phyloP scores from a whole-genome alignment of 2,329 filamentous ascomycete genomes.

The Coniella vitis region DNA sequence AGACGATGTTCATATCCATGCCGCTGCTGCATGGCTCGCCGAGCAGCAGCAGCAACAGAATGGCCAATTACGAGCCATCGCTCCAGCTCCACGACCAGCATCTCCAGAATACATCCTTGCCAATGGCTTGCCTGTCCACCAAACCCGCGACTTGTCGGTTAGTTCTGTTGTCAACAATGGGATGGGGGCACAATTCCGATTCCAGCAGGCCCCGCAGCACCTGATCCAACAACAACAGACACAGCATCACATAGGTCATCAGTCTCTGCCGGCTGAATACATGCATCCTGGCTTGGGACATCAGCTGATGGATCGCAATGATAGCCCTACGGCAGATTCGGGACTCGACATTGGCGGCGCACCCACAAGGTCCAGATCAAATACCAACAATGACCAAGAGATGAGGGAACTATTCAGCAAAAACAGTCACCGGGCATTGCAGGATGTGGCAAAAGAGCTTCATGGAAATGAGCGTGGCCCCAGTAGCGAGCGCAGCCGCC shows the following conservation, averaged over 20 bases:
- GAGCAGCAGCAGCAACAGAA: constrained; percentile 6
- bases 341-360: constrained; percentile 37
- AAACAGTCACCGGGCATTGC: constrained; percentile 60
- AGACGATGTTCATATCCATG: constrained; percentile 35
- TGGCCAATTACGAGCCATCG: constrained; percentile 37
- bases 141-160: constrained; percentile 36
- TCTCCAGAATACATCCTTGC: constrained; percentile 51
- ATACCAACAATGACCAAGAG: constrained; percentile 74
- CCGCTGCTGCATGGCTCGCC: constrained; percentile 41
- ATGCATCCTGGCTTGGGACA: constrained; percentile 26
- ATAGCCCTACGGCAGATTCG: constrained; percentile 51
- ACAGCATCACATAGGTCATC: constrained; percentile 34
- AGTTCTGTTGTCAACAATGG: constrained; percentile 43
- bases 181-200: constrained; percentile 27
- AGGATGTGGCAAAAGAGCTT: constrained; percentile 68
- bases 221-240: constrained; percentile 16
- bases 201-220: constrained; percentile 31
- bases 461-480: constrained; percentile 74
- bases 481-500: constrained; percentile 75
- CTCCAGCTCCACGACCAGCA: constrained; percentile 36
- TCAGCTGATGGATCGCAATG: constrained; percentile 55
- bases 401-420: constrained; percentile 67
- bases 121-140: constrained; percentile 44
- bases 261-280: constrained; percentile 50
- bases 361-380: constrained; percentile 57